These are phyloP conservation scores for Ricinus communis DNA, from an alignment of 345 rosid genomes.

Conservation along the genomic window DNA sequence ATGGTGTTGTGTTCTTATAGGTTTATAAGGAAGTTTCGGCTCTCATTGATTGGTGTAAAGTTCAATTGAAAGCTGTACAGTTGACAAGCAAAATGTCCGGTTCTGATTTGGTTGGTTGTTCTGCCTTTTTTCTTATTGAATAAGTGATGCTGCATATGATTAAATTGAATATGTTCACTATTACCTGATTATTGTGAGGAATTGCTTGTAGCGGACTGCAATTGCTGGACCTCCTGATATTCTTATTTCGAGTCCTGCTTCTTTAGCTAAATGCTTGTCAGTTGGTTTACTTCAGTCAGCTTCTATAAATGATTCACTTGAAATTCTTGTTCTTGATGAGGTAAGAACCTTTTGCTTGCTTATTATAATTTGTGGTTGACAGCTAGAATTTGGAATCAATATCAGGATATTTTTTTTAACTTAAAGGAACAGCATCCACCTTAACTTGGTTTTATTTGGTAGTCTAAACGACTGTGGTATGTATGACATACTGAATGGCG, in stretches of 20 bases:
- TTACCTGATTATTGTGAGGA: background rate
- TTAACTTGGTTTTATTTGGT: too few relatives aligned
- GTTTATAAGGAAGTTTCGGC: conserved; percentile 63
- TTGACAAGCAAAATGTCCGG: conserved; percentile 66
- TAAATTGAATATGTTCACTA: background rate
- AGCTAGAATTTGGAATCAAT: background rate
- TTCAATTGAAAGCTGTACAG: conserved; percentile 68
- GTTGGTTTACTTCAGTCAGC: conserved; percentile 60
- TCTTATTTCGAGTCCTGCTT: conserved; percentile 79
- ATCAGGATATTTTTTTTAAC: too few relatives aligned
- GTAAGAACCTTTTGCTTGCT: conserved; percentile 34
- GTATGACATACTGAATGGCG: background rate
- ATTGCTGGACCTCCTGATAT: conserved; percentile 75
- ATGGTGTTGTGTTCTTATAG: conserved; percentile 31
- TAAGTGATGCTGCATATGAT: background rate
- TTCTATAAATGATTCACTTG: conserved; percentile 62
- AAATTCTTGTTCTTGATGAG: conserved; percentile 89
- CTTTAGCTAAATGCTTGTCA: conserved; percentile 74
- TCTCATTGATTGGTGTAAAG: conserved; percentile 72
- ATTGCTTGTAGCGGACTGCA: conserved; percentile 59
- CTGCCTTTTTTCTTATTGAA: background rate
- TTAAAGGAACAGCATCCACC: too few relatives aligned
- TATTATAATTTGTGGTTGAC: background rate
- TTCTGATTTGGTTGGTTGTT: conserved; percentile 67
- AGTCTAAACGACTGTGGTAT: too few relatives aligned